Evolutionary conservation across 257 asterid genomes (phyloP), one percentile per base, ranked within the genome.

Genomic region (Solanum etuberosum): DNA sequence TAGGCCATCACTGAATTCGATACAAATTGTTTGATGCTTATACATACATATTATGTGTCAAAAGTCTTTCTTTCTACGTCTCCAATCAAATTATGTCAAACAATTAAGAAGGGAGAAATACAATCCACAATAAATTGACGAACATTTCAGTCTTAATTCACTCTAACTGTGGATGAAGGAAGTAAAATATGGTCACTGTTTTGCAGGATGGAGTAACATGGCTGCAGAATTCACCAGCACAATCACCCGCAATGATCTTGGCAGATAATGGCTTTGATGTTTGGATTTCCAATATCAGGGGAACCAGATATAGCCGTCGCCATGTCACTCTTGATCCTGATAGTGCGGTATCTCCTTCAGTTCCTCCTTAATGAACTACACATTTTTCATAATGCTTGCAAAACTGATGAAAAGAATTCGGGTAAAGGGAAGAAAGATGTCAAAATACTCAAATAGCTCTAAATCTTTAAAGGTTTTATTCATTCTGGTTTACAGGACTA

Each of bases 211-310:
- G 92, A 59, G 73, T 72, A 68, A 86, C 88, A 8, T 90, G 92
- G 92, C 71, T 90, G 76, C 83, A 88, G 83, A 88, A 88, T 74
- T 86, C 89, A 31, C 89, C 90, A 16, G 83, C 78, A 5, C 87
- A 90, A 83, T 88, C 90, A 27, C 40, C 89, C 32, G 89, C 89
- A 5, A 70, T 88, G 70, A 84, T 90, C 51, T 70, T 90, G 76
- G 92, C 92, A 3, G 90, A 88, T 88, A 83, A 18, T 68, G 92
- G 92, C 10, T 90, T 90, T 21, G 92, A 90, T 86, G 92, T 90
- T n/a, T 90, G 92, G 92, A 90, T 90, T 85, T 65, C 92, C 34
- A 90, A 88, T 86, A 12, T 34, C 11, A 86, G 90, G 73, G 89
- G 89, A 40, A 89, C 91, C 84, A 65, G 87, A 78, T 87, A 59